phyloP scores from a whole-genome alignment of 2,329 filamentous ascomycete species.

The Microthyrium microscopicum region DNA sequence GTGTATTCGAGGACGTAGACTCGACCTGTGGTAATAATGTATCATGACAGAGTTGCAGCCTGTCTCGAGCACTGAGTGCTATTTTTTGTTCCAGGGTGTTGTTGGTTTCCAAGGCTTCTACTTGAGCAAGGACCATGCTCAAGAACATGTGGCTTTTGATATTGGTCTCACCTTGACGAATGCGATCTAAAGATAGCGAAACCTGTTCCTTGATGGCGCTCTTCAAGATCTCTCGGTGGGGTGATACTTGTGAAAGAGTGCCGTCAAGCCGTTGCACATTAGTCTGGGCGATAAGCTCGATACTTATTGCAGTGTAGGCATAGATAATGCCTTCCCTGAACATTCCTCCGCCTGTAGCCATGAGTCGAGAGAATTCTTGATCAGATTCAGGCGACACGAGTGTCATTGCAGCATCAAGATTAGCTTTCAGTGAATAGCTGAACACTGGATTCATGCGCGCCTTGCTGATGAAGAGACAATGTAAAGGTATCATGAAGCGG shows the following conservation, averaged over 20 bases:
- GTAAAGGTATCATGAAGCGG: conserved; percentile 38
- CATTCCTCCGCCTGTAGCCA: conserved; percentile 23
- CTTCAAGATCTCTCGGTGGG: conserved; percentile 10
- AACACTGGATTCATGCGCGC: conserved; percentile 29
- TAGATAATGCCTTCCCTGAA: conserved; percentile 25
- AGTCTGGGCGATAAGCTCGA: conserved; percentile 30
- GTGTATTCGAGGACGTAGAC: not conserved
- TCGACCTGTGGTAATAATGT: not conserved
- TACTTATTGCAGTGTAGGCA: conserved; percentile 26
- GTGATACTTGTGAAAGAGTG: conserved; percentile 6
- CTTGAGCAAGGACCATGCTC: conserved; percentile 14
- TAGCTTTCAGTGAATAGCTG: conserved; percentile 33
- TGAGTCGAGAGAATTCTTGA: conserved; percentile 21
- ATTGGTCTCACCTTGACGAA: conserved; percentile 17
- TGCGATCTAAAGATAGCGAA: conserved; percentile 12
- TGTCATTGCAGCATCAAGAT: conserved; percentile 26
- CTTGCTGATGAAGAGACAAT: conserved; percentile 30
- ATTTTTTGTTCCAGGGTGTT: conserved; percentile 8
- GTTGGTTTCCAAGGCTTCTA: conserved; percentile 8
- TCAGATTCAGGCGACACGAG: conserved; percentile 14
- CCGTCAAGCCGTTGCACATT: conserved; percentile 18
- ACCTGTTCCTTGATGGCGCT: conserved; percentile 12
- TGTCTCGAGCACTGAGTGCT: conserved; percentile 10
- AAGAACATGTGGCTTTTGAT: conserved; percentile 17
- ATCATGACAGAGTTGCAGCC: conserved; percentile 10